phyloP scores from a whole-genome alignment of 768 basidiomycete species.

The Tylopilus rubrobrunneus region DNA sequence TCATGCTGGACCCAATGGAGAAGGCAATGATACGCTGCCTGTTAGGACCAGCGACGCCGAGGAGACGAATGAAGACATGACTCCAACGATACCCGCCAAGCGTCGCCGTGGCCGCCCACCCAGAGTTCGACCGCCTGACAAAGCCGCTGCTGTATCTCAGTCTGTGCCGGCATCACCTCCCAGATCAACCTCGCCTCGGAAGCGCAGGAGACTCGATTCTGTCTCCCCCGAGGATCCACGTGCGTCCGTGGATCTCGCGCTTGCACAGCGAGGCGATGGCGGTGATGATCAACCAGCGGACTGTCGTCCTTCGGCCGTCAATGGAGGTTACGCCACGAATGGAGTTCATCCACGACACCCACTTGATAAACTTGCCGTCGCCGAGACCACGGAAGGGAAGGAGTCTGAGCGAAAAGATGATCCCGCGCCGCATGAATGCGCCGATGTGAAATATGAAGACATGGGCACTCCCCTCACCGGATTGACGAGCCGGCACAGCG shows the following conservation, averaged over 20 bases:
- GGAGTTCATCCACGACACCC: constrained; percentile 9
- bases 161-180: constrained; percentile 11
- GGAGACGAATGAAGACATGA: constrained; percentile 5
- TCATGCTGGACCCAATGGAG: constrained; percentile 7
- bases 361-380: background rate
- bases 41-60: constrained; percentile 2
- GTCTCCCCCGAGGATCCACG: constrained; percentile 26
- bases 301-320: constrained; percentile 1
- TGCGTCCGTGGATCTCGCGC: constrained; percentile 4
- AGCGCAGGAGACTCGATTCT: constrained; percentile 43
- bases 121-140: constrained; percentile 20
- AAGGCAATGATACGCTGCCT: constrained; percentile 4
- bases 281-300: constrained; percentile 4
- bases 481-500: constrained; percentile 48
- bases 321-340: constrained; percentile 18
- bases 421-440: constrained; percentile 9
- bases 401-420: constrained; percentile 1
- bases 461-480: constrained; percentile 48
- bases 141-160: background rate
- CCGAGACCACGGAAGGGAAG: constrained; percentile 1
- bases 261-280: constrained; percentile 3
- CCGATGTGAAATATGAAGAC: constrained; percentile 51
- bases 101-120: constrained; percentile 33
- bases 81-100: constrained; percentile 21
- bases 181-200: constrained; percentile 32